These are phyloP conservation scores for Candida michaelii DNA, from an alignment of 805 yeast genomes.

Conservation along the genomic window DNA sequence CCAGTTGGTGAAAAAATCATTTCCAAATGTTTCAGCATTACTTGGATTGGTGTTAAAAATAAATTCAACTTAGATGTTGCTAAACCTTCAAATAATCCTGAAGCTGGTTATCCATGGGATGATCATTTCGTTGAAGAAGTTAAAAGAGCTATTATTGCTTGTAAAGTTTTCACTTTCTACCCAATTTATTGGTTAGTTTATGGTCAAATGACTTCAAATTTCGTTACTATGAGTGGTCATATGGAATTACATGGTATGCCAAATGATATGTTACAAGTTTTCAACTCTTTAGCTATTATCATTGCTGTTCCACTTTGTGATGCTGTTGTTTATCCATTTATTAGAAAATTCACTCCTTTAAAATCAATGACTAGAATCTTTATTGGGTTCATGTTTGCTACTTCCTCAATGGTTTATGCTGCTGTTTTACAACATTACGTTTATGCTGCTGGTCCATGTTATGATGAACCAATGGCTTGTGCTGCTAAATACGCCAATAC, in stretches of 20 bases:
- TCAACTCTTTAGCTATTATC: slow-evolving; percentile 74
- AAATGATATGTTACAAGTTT: slow-evolving; percentile 73
- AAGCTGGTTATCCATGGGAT: slow-evolving; percentile 53
- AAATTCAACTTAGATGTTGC: slow-evolving; percentile 53
- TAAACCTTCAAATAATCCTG: slow-evolving; percentile 55
- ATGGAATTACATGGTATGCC: slow-evolving; percentile 79
- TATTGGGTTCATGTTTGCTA: slow-evolving; percentile 65
- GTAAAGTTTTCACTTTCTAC: slow-evolving; percentile 69
- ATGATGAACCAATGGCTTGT: slow-evolving; percentile 59
- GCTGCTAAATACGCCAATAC: slow-evolving; percentile 35
- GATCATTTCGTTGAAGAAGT: slow-evolving; percentile 77
- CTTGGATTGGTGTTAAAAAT: slow-evolving; percentile 45
- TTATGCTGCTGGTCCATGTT: slow-evolving; percentile 74
- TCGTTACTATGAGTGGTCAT: slow-evolving; percentile 70
- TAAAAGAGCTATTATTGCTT: slow-evolving; percentile 61
- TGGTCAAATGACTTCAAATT: slow-evolving; percentile 69
- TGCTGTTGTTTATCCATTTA: slow-evolving; percentile 48
- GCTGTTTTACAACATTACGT: slow-evolving; percentile 72
- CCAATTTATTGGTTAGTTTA: slow-evolving; percentile 76
- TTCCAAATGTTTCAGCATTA: slow-evolving; percentile 47
- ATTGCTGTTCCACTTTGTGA: slow-evolving; percentile 77
- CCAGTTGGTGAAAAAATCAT: slow-evolving; percentile 65
- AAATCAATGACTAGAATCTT: slow-evolving; percentile 71
- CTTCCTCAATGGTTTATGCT: slow-evolving; percentile 70
- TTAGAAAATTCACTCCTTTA: slow-evolving; percentile 50